Evolutionary conservation across 1,139 yeast genomes (phyloP).

Genomic region (Nakaseomyces glabratus): DNA sequence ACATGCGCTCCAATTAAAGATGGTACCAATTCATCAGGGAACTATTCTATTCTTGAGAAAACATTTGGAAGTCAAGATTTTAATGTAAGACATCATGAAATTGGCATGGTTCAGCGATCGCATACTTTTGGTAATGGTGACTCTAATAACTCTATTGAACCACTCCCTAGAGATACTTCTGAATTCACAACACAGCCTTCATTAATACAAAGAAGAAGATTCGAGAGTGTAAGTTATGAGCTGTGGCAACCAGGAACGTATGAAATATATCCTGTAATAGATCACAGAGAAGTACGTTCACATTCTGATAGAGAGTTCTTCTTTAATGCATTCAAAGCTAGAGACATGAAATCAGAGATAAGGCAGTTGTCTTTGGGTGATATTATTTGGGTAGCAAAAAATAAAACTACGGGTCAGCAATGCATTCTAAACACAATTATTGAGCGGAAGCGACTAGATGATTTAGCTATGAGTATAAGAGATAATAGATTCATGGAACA

Average conservation of each 20-base stretch:
- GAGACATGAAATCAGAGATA: conserved; percentile 46
- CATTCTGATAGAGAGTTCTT: conserved; percentile 57
- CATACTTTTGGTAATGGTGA: conserved; percentile 1
- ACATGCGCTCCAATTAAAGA: too few species aligned
- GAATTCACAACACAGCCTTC: neutral
- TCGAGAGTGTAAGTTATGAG: conserved; percentile 27
- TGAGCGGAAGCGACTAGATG: conserved; percentile 85
- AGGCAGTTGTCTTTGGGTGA: conserved; percentile 75
- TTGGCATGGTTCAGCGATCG: neutral
- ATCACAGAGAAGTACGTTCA: conserved; percentile 70
- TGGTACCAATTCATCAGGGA: too few species aligned
- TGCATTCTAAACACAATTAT: conserved; percentile 71
- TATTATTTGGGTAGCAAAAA: conserved; percentile 76
- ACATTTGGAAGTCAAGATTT: conserved; percentile 5
- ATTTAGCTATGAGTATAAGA: conserved; percentile 67
- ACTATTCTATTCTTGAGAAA: neutral
- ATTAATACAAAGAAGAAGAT: conserved; percentile 19
- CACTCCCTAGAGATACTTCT: conserved; percentile 6
- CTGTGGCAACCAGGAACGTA: conserved; percentile 48
- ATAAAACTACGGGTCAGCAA: conserved; percentile 47
- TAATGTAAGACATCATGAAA: too few species aligned
- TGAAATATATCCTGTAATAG: conserved; percentile 57
- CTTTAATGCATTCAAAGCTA: conserved; percentile 41
- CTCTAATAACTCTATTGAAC: neutral
- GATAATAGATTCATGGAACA: conserved; percentile 90